Base-by-base conservation (phyloP, 371 early-diverging fungal genomes). In the Smittium culicis region DNA sequence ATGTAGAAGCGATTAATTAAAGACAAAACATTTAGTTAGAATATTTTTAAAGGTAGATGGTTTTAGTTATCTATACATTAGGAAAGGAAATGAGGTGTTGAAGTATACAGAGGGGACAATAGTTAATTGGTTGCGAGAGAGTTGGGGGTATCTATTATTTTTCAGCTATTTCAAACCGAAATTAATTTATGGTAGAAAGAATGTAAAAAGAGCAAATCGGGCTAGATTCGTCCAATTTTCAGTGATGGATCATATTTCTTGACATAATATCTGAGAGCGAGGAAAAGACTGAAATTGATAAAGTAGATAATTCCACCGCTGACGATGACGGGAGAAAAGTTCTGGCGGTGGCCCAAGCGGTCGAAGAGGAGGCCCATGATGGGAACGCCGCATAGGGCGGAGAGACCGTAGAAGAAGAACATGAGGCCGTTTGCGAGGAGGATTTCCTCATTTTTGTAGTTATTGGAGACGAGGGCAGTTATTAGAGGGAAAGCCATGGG, bases 321-420 rank as follows among this genome's bases (percentile, higher is more conserved):
- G 25, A 76, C 34, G 17, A 76, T 76, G 20, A 76, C 30, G 63
- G 69, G 59, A n/a, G 61, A 60, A 35, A 66, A 75, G 34, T 69
- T 34, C 5, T 66, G 65, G 3, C 67, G 62, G 54, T 73, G 61
- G 0, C 76, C 76, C 35, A 71, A 64, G n/a, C 58, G 71, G 58
- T 76, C 76, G 32, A 75, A 54, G 45, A 76, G 28, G 1, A 60
- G 66, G 1, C 76, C 76, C 5, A 69, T 69, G 1, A 72, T 68
- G 1, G 76, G 76, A 35, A 68, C 64, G 55, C 72, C 66, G 1
- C 67, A 29, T 28, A 76, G 54, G 16, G 66, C 34, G 17, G 72
- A 69, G 24, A 70, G 64, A 1, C 71, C 64, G n/a, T 70, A 70
- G 1, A 71, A 35, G 24, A 76, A 20, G 45, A 68, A 76, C 20